A percentile compares a stretch with the other conserved stretches of the same genome.
Evolutionary conservation across 192 early-diverging fungal genomes (phyloP).

Genomic region (Gonapodya prolifera): DNA sequence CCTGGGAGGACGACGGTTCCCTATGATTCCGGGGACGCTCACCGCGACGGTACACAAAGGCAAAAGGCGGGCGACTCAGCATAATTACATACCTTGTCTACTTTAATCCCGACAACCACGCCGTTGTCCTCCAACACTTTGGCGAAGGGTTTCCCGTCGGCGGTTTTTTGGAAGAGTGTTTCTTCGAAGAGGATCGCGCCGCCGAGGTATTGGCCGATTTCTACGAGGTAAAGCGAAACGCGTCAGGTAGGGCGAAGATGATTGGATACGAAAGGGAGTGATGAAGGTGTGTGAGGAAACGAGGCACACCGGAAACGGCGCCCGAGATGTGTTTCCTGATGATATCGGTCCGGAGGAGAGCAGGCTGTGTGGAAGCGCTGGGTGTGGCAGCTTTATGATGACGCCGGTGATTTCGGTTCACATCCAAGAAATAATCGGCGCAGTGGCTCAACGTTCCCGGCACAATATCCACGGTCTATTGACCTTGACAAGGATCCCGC

Average conservation of each 20-base stretch:
- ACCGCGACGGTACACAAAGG: not conserved
- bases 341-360: too few species aligned
- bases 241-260: not conserved
- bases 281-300: conserved; percentile 12
- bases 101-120: conserved; percentile 28
- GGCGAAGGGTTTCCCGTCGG: conserved; percentile 22
- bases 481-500: too few species aligned
- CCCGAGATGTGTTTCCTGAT: too few species aligned
- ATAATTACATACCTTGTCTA: conserved; percentile 15
- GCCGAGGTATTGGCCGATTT: conserved; percentile 21
- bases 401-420: too few species aligned
- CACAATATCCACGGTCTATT: too few species aligned
- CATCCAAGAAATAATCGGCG: too few species aligned
- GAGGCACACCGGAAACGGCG: not conserved
- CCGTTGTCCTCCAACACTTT: conserved; percentile 20
- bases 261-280: not conserved
- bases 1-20: conserved; percentile 25
- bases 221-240: not conserved
- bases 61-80: not conserved
- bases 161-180: conserved; percentile 26
- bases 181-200: conserved; percentile 30
- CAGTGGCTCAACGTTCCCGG: too few species aligned
- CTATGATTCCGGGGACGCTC: not conserved
- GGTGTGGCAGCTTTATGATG: too few species aligned
- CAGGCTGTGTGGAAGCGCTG: too few species aligned